Percentiles rank a stretch among this genome's conserved stretches.
Conservation (phyloP, 2,329 filamentous ascomycete genomes). For the Alternaria tenuissima region DNA sequence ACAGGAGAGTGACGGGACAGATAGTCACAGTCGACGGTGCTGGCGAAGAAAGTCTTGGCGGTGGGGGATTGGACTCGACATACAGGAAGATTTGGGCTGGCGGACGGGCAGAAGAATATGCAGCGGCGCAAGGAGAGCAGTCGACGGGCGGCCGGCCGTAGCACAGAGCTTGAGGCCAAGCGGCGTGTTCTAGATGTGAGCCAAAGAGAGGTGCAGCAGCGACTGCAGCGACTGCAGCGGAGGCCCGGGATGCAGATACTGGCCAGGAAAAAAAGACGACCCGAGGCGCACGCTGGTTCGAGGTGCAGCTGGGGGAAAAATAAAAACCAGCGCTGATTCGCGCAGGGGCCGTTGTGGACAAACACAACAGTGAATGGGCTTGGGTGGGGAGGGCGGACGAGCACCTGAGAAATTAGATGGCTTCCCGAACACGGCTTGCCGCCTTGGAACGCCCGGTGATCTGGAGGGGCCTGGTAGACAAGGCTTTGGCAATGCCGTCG, state of each 20-base stretch:
- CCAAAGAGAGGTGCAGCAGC: slow-evolving; percentile 43
- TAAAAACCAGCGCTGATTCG: slow-evolving; percentile 21
- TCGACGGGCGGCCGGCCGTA: slow-evolving; percentile 35
- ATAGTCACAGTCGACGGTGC: slow-evolving; percentile 17
- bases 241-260: slow-evolving; percentile 32
- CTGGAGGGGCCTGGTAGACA: slow-evolving; percentile 27
- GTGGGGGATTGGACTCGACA: slow-evolving; percentile 25
- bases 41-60: slow-evolving; percentile 29
- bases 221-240: slow-evolving; percentile 21
- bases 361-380: slow-evolving; percentile 19
- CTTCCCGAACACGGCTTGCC: slow-evolving; percentile 32
- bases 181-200: slow-evolving; percentile 28
- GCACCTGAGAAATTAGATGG: slow-evolving; percentile 40
- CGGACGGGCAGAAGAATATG: slow-evolving; percentile 29
- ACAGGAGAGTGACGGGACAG: slow-evolving; percentile 8
- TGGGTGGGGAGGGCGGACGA: slow-evolving; percentile 24
- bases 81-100: slow-evolving; percentile 29
- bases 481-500: slow-evolving; percentile 5
- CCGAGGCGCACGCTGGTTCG: slow-evolving; percentile 33
- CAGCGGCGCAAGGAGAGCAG: slow-evolving; percentile 26
- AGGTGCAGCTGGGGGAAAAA: slow-evolving; percentile 31
- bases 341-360: slow-evolving; percentile 25
- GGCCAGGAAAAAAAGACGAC: slow-evolving; percentile 31
- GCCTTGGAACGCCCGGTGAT: slow-evolving; percentile 28
- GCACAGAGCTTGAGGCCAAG: slow-evolving; percentile 36